Conservation (phyloP, 257 asterid species). For the Fraxinus quadrangulata region DNA sequence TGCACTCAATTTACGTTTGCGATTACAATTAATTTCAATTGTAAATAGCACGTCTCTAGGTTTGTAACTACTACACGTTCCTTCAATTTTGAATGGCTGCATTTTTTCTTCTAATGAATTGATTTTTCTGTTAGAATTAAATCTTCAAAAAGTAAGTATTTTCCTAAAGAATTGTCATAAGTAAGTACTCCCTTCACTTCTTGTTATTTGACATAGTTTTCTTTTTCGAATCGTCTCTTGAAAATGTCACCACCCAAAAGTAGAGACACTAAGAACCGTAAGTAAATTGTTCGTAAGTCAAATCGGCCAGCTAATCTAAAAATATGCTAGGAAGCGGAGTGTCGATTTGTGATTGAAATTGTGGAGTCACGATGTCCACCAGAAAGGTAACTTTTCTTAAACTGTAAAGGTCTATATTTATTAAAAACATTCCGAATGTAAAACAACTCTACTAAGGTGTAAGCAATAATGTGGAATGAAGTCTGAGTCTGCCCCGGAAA, state of each 20-base stretch:
- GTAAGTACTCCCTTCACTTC: neutral
- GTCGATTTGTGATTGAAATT: neutral
- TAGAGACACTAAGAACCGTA: neutral
- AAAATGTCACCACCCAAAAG: neutral
- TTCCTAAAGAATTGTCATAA: neutral
- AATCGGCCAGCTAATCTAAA: neutral
- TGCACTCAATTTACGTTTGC: neutral
- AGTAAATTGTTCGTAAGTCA: neutral
- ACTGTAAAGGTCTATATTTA: neutral
- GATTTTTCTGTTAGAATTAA: neutral
- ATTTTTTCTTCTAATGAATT: neutral
- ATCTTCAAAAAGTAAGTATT: neutral
- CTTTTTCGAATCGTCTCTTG: no score
- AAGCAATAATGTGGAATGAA: neutral
- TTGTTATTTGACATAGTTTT: neutral
- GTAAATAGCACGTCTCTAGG: neutral
- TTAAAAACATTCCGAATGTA: slow-evolving; percentile 5
- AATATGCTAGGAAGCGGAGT: neutral
- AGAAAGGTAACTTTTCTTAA: neutral
- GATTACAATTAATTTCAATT: no score
- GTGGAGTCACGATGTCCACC: neutral
- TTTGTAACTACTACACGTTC: neutral
- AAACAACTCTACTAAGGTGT: neutral
- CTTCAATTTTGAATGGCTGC: no score
- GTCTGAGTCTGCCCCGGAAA: slow-evolving; percentile 12